phyloP scores from a whole-genome alignment of 2,329 filamentous ascomycete species.

The Fusarium protoensiforme region DNA sequence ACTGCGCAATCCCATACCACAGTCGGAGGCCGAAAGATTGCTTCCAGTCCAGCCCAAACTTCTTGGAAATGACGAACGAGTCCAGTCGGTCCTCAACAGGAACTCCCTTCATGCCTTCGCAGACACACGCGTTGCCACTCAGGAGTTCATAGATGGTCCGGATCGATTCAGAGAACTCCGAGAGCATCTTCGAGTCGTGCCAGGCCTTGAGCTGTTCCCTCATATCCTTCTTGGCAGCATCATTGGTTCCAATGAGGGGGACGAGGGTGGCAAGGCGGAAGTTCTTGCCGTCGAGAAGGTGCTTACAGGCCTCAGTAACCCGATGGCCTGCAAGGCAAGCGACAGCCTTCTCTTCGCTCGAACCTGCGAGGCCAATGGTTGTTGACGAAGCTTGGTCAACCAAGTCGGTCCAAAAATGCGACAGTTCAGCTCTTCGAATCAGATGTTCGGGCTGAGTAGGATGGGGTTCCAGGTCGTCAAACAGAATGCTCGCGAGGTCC shows the following conservation, averaged over 20 bases:
- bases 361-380: constrained; percentile 67
- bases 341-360: constrained; percentile 85
- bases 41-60: constrained; percentile 91
- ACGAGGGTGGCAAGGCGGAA: constrained; percentile 87
- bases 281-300: constrained; percentile 79
- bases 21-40: constrained; percentile 91
- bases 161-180: constrained; percentile 86
- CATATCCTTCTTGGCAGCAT: constrained; percentile 78
- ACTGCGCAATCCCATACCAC: constrained; percentile 82
- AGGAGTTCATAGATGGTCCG: constrained; percentile 91
- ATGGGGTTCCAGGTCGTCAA: constrained; percentile 71
- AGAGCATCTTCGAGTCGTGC: constrained; percentile 83
- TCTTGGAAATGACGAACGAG: constrained; percentile 83
- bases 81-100: constrained; percentile 83
- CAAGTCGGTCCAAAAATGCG: constrained; percentile 73
- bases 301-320: constrained; percentile 83
- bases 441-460: constrained; percentile 53
- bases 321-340: constrained; percentile 82
- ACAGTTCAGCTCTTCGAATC: constrained; percentile 72
- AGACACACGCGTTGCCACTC: constrained; percentile 86
- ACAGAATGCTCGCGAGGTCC: constrained; percentile 87
- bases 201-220: constrained; percentile 84
- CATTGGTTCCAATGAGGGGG: constrained; percentile 81
- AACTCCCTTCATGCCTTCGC: constrained; percentile 78
- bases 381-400: constrained; percentile 69